Evolutionary conservation across 106 monocot species (phyloP).

Genomic region (Posidonia australis): DNA sequence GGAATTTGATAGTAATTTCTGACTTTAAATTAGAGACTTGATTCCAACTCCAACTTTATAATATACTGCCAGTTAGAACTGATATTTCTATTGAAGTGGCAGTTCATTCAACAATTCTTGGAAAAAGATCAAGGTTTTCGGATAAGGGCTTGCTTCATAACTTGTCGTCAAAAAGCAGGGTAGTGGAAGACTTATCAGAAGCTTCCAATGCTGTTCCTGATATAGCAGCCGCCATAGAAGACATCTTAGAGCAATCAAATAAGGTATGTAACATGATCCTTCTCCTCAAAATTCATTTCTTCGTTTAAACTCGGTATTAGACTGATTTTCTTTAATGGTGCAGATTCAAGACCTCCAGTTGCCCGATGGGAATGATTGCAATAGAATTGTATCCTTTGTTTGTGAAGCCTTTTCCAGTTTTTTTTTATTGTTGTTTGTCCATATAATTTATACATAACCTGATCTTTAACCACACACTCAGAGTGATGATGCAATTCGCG

Average conservation of each 20-base stretch:
- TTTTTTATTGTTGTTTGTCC: not conserved
- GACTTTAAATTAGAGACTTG: not conserved
- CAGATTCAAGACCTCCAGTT: slow-evolving; percentile 47
- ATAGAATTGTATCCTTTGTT: slow-evolving; percentile 59
- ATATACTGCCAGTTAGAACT: slow-evolving; percentile 2
- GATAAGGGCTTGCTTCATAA: slow-evolving; percentile 14
- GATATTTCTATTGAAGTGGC: slow-evolving; percentile 18
- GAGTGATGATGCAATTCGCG: slow-evolving; percentile 41
- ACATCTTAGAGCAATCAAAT: slow-evolving; percentile 73
- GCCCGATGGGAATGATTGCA: slow-evolving; percentile 26
- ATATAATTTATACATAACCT: not conserved
- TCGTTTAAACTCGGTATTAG: not conserved
- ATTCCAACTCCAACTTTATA: not conserved
- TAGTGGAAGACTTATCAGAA: slow-evolving; percentile 12
- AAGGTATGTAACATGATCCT: slow-evolving; percentile 37
- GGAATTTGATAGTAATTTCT: slow-evolving; percentile 21
- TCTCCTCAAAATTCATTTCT: not conserved
- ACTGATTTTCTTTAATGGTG: not conserved
- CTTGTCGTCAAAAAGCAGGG: slow-evolving; percentile 25
- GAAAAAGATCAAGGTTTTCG: slow-evolving; percentile 40
- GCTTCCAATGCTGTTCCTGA: slow-evolving; percentile 46
- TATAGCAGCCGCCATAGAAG: slow-evolving; percentile 86
- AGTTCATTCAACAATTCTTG: slow-evolving; percentile 13
- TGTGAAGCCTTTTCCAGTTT: not conserved
- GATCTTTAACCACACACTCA: slow-evolving; percentile 36